phyloP scores from a whole-genome alignment of 164 flowering plant species.

The Pachysandra terminalis region DNA sequence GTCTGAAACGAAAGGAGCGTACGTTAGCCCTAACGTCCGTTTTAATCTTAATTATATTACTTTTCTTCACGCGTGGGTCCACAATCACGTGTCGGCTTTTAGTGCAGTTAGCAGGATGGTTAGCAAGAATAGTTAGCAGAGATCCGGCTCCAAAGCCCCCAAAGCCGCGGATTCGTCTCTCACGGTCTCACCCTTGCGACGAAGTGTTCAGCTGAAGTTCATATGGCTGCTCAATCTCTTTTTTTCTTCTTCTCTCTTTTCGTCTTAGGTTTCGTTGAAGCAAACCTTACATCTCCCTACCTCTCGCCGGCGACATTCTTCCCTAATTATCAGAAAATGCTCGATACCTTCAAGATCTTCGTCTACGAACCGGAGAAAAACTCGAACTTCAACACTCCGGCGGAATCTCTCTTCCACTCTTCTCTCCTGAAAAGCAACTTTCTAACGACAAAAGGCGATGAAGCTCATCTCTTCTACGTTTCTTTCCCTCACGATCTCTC shows the following conservation, averaged over 20 bases:
- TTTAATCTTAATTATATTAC: too few species aligned
- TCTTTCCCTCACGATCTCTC: slow-evolving; percentile 36
- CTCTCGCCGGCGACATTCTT: slow-evolving; percentile 47
- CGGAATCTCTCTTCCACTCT: slow-evolving; percentile 47
- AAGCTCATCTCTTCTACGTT: slow-evolving; percentile 75
- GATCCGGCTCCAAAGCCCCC: too few species aligned
- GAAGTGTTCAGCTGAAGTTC: too few species aligned
- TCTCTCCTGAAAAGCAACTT: slow-evolving; percentile 50
- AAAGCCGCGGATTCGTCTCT: too few species aligned
- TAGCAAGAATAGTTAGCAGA: too few species aligned
- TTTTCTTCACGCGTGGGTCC: too few species aligned
- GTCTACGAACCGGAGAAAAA: slow-evolving; percentile 29
- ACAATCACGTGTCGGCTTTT: too few species aligned
- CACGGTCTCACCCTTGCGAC: too few species aligned
- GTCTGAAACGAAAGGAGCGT: too few species aligned
- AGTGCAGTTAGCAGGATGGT: too few species aligned
- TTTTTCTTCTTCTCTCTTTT: slow-evolving; percentile 12
- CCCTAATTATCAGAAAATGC: slow-evolving; percentile 60
- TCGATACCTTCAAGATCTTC: slow-evolving; percentile 51
- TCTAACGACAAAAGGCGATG: slow-evolving; percentile 44
- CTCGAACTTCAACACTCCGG: slow-evolving; percentile 15
- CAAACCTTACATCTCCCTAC: slow-evolving; percentile 32
- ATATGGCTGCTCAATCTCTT: background rate
- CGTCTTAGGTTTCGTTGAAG: slow-evolving; percentile 4
- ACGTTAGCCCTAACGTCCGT: too few species aligned